phyloP scores from a whole-genome alignment of 805 yeast species.

The Suhomyces vadensis region DNA sequence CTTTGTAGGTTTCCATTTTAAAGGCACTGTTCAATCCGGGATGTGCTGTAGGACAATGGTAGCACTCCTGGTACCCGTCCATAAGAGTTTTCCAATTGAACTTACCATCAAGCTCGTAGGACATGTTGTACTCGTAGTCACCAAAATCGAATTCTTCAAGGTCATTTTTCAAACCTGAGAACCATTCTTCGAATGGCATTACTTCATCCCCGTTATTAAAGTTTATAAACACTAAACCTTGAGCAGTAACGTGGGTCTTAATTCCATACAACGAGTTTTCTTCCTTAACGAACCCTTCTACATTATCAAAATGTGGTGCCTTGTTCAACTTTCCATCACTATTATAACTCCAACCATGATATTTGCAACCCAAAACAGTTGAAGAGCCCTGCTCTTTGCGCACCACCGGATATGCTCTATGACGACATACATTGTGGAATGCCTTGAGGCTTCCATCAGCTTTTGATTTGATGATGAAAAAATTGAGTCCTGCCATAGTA shows the following conservation, averaged over 20 bases:
- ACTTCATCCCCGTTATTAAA: constrained; percentile 48
- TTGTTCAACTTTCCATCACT: constrained; percentile 59
- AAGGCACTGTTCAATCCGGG: constrained; percentile 60
- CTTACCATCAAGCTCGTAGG: constrained; percentile 61
- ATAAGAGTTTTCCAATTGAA: constrained; percentile 68
- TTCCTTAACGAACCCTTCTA: constrained; percentile 57
- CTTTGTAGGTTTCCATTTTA: constrained; percentile 65
- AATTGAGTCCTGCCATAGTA: constrained; percentile 53
- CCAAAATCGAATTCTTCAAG: constrained; percentile 58
- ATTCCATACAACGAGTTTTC: constrained; percentile 58
- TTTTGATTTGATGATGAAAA: constrained; percentile 55
- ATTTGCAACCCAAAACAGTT: constrained; percentile 56
- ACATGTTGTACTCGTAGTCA: constrained; percentile 65
- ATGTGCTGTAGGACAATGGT: constrained; percentile 69
- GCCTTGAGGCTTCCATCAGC: constrained; percentile 51
- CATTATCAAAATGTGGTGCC: constrained; percentile 62
- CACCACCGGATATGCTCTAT: constrained; percentile 63
- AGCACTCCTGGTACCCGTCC: constrained; percentile 70
- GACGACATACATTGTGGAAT: constrained; percentile 66
- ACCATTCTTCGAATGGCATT: constrained; percentile 54
- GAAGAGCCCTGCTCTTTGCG: constrained; percentile 62
- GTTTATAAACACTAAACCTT: constrained; percentile 58
- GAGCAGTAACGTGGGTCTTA: constrained; percentile 53
- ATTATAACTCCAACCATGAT: constrained; percentile 67
- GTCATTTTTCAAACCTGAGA: constrained; percentile 50